Evolutionary conservation across 2,329 filamentous ascomycete species (phyloP).

Genomic region (Nakataea oryzae): DNA sequence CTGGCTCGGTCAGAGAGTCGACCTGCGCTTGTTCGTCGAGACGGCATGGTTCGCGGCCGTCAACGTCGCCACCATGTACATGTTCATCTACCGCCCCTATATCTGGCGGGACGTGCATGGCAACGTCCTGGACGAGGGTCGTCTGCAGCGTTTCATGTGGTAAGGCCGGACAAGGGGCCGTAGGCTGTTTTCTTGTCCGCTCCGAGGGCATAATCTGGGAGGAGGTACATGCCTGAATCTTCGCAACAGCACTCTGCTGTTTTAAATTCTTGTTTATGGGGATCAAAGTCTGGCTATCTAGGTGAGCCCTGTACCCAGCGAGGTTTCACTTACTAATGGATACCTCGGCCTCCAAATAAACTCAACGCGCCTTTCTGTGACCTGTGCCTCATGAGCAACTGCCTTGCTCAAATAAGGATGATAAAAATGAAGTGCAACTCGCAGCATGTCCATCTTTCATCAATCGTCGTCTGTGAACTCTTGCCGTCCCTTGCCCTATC

Average conservation of each 20-base stretch:
- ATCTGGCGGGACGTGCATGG: conserved; percentile 49
- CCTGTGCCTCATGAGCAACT: no score
- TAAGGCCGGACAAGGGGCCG: conserved; percentile 20
- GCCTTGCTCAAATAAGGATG: not conserved
- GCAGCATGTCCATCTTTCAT: not conserved
- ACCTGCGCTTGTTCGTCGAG: conserved; percentile 46
- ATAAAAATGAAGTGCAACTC: no score
- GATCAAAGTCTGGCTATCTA: not conserved
- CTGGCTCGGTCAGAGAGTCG: conserved; percentile 16
- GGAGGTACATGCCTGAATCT: no score
- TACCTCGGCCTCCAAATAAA: not conserved
- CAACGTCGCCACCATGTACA: conserved; percentile 56
- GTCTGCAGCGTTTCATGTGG: conserved; percentile 75
- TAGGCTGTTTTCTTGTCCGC: not conserved
- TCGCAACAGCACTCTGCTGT: not conserved
- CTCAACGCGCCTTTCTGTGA: no score
- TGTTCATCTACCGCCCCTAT: conserved; percentile 61
- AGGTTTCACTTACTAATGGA: not conserved
- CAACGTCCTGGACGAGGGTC: conserved; percentile 39
- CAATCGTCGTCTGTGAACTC: not conserved
- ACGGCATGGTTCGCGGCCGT: conserved; percentile 58
- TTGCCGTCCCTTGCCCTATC: not conserved
- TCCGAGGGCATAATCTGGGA: no score
- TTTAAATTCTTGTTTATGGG: not conserved
- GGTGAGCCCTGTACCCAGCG: not conserved